A percentile compares a stretch with the other conserved stretches of the same genome.
Evolutionary conservation across 345 rosid genomes (phyloP).

Genomic region (Clausena lansium): DNA sequence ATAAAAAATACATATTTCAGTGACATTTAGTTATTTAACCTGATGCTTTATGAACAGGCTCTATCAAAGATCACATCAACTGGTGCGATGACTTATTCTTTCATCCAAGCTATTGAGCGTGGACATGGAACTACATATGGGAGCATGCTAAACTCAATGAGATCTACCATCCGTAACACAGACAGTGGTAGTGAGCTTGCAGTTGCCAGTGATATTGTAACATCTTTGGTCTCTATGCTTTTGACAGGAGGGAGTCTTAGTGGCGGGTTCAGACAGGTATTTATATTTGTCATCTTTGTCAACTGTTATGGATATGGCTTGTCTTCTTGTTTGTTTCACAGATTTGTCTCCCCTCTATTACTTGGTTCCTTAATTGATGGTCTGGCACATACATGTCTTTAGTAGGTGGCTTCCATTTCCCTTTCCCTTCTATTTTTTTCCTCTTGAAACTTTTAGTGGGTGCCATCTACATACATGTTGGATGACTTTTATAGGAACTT

Average conservation of each 20-base stretch:
- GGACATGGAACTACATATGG: constrained; percentile 74
- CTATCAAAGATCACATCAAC: constrained; percentile 67
- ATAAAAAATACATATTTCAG: not conserved
- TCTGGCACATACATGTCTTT: not conserved
- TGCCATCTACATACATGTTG: not conserved
- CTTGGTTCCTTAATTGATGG: not conserved
- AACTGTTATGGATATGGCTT: not conserved
- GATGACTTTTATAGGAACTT: not conserved
- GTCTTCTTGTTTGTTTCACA: not conserved
- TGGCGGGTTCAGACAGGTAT: constrained; percentile 49
- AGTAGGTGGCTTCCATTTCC: not conserved
- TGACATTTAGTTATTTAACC: not conserved
- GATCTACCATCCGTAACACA: constrained; percentile 56
- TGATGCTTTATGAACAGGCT: constrained; percentile 43
- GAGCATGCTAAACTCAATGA: constrained; percentile 65
- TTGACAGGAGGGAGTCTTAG: constrained; percentile 43
- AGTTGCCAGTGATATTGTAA: constrained; percentile 48
- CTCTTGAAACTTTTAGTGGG: not conserved
- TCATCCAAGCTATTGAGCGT: constrained; percentile 78
- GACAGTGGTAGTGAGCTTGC: constrained; percentile 12
- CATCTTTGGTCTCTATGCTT: constrained; percentile 64
- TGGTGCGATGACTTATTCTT: constrained; percentile 93
- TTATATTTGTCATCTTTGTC: not conserved
- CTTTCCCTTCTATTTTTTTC: too few relatives aligned
- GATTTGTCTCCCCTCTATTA: not conserved